Conservation (phyloP, 257 asterid species). For the Solanum rostratum region DNA sequence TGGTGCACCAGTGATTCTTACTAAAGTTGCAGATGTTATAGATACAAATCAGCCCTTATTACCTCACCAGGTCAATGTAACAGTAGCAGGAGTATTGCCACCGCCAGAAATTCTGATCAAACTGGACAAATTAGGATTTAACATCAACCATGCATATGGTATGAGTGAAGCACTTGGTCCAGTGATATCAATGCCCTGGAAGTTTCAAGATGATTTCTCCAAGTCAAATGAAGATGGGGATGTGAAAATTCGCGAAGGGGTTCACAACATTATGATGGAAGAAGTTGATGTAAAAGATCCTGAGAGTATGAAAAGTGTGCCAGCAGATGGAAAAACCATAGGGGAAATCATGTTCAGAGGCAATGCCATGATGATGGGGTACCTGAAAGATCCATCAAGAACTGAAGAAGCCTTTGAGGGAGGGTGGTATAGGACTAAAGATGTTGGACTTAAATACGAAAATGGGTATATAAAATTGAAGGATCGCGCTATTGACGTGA, state of each 20-base stretch:
- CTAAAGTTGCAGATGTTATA: constrained; percentile 27
- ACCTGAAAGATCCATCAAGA: constrained; percentile 27
- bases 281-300: constrained; percentile 50
- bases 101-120: constrained; percentile 15
- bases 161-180: constrained; percentile 74
- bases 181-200: constrained; percentile 24
- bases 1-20: constrained; percentile 43
- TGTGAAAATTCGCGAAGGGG: constrained; percentile 33
- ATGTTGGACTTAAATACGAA: constrained; percentile 40
- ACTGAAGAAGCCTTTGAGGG: constrained; percentile 46
- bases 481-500: constrained; percentile 43
- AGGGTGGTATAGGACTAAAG: constrained; percentile 72
- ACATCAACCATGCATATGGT: constrained; percentile 33
- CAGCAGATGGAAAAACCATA: constrained; percentile 37
- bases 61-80: constrained; percentile 27
- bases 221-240: constrained; percentile 7
- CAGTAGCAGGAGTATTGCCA: constrained; percentile 52
- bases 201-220: constrained; percentile 7
- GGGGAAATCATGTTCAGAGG: constrained; percentile 73
- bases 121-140: constrained; percentile 41
- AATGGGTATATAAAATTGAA: constrained; percentile 48
- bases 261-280: constrained; percentile 36
- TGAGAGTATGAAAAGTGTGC: constrained; percentile 42
- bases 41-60: constrained; percentile 2
- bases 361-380: constrained; percentile 57